Conservation (phyloP, 192 early-diverging fungal species). For the Gonapodya prolifera region DNA sequence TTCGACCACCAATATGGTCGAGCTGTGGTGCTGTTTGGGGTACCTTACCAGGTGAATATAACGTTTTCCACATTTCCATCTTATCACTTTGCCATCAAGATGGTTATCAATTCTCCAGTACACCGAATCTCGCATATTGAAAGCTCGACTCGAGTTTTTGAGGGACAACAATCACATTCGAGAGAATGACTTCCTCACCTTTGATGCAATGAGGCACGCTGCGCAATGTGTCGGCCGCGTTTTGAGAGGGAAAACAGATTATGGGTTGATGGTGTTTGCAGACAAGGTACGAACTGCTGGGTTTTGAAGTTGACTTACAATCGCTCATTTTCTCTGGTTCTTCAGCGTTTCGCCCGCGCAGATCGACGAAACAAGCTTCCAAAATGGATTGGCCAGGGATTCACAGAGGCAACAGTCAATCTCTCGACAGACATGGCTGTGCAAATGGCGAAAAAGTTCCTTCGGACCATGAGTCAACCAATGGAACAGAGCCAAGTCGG, state of each 20-base stretch:
- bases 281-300: constrained; percentile 56
- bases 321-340: not conserved
- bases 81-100: not conserved
- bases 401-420: constrained; percentile 79
- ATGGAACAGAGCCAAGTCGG: constrained; percentile 72
- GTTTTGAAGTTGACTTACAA: not conserved
- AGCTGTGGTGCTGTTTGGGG: constrained; percentile 98
- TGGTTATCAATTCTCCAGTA: constrained; percentile 27
- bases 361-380: constrained; percentile 96
- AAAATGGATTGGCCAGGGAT: constrained; percentile 86
- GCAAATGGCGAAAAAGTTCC: constrained; percentile 77
- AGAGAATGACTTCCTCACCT: constrained; percentile 98
- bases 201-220: constrained; percentile 97
- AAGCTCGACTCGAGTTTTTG: constrained; percentile 90
- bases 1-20: constrained; percentile 99
- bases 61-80: not conserved
- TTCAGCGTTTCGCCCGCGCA: constrained; percentile 71
- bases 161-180: constrained; percentile 84
- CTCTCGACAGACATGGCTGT: constrained; percentile 97
- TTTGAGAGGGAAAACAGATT: constrained; percentile 93
- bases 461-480: constrained; percentile 92
- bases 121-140: constrained; percentile 87
- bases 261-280: constrained; percentile 98
- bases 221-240: constrained; percentile 98
- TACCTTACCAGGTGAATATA: constrained; percentile 75